Evolutionary conservation across 305 asterid species (phyloP), one percentile per base, ranked within the genome.

Genomic region (Coffea humblotiana): DNA sequence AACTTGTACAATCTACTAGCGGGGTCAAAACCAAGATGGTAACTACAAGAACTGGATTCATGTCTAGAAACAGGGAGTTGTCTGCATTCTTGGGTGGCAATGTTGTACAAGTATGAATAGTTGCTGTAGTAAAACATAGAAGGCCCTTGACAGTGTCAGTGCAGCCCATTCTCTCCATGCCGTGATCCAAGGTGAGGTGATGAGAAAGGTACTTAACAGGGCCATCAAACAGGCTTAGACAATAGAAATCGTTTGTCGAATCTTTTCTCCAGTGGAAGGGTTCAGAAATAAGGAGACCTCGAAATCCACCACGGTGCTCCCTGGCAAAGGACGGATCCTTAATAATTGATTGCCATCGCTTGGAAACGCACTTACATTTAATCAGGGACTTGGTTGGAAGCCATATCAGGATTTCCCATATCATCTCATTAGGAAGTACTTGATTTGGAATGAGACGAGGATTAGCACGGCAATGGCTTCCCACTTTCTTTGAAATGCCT

Each of bases 11-110:
- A 25, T n/a, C 13, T 25, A 16, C 14, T 72, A 4, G 51, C 45
- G 6, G 60, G 76, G 51, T 72, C 76, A 47, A 72, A 49, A 13
- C 76, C 76, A 11, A 72, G 49, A 27, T 72, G 40, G 32, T 72
- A 72, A 47, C 43, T 49, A 48, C 72, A 37, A 68, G 49, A 6
- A 8, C 0, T 40, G 6, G n/a, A 3, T 37, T 69, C 49, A 16
- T 37, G 3, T 15, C 1, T 3, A 5, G 73, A 69, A 23, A 19
- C 25, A 18, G 73, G 52, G 40, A 69, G 73, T 6, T 15, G 14
- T 23, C 23, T 37, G 27, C 12, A 37, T 69, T 69, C 51, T 0
- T 52, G 73, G 4, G 73, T 69, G 5, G 73, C 73, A 37, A 69
- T 69, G 47, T 69, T 69, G 23, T 15, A 69, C 73, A 69, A 40